These are phyloP conservation scores for Malassezia sp. DNA, from an alignment of 1,284 basidiomycete genomes.

Conservation along the genomic window DNA sequence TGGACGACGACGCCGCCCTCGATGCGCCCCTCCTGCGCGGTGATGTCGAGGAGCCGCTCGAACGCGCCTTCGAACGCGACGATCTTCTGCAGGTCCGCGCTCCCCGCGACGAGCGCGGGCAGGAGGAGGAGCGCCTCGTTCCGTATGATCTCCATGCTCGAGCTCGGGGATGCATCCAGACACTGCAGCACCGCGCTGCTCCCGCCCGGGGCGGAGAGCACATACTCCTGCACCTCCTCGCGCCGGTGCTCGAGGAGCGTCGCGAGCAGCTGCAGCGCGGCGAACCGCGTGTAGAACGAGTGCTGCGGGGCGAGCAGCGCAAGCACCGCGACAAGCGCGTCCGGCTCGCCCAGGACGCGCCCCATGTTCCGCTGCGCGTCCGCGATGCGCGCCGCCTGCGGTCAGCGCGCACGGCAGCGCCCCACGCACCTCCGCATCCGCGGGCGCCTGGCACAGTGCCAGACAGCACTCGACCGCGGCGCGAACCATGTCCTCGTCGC, in stretches of 20 bases:
- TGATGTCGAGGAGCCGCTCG: slow-evolving; percentile 82
- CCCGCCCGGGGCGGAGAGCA: slow-evolving; percentile 69
- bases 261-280: slow-evolving; percentile 72
- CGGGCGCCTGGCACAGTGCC: slow-evolving; percentile 33
- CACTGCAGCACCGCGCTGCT: slow-evolving; percentile 58
- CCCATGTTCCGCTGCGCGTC: slow-evolving; percentile 62
- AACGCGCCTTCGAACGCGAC: slow-evolving; percentile 94
- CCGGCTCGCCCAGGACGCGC: slow-evolving; percentile 58
- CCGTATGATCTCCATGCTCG: slow-evolving; percentile 41
- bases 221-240: slow-evolving; percentile 70
- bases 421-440: too few species aligned
- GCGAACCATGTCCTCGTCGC: slow-evolving; percentile 33
- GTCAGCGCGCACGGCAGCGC: slow-evolving; percentile 14
- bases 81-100: slow-evolving; percentile 89
- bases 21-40: slow-evolving; percentile 75
- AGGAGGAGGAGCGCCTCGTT: slow-evolving; percentile 59
- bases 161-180: slow-evolving; percentile 47
- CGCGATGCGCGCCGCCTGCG: not conserved
- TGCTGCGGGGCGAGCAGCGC: slow-evolving; percentile 50
- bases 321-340: slow-evolving; percentile 65
- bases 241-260: slow-evolving; percentile 60
- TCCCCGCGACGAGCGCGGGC: slow-evolving; percentile 69
- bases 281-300: slow-evolving; percentile 74
- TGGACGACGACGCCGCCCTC: slow-evolving; percentile 75
- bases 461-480: slow-evolving; percentile 32